Conservation (phyloP, 164 flowering plant genomes). For the Santalum album region DNA sequence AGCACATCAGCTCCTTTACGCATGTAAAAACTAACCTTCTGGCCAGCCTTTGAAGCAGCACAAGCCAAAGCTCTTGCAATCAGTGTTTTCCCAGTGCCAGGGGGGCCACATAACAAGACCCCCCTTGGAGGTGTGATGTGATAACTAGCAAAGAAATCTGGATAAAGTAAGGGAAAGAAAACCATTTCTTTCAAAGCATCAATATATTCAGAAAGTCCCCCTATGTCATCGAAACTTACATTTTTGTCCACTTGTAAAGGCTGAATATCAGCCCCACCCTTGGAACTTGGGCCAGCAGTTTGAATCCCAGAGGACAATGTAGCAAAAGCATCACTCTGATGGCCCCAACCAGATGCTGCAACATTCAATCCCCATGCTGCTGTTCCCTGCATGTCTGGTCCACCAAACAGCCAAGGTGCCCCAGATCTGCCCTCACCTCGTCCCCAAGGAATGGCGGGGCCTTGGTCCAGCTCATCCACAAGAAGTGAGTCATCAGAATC, state of each 20-base stretch:
- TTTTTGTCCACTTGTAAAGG: constrained; percentile 93
- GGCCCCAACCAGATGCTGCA: constrained; percentile 99
- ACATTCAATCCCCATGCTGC: constrained; percentile 82
- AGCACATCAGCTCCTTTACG: constrained; percentile 99
- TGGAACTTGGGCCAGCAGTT: constrained; percentile 99
- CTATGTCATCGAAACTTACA: constrained; percentile 93
- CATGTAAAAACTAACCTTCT: constrained; percentile 99
- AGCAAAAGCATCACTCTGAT: constrained; percentile 73
- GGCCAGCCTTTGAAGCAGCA: constrained; percentile 99
- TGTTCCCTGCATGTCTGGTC: constrained; percentile 81
- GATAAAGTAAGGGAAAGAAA: constrained; percentile 90
- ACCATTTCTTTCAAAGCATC: constrained; percentile 99
- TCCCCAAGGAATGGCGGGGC: constrained; percentile 83
- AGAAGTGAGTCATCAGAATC: constrained; percentile 99
- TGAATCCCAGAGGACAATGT: constrained; percentile 67
- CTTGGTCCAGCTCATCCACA: constrained; percentile 98
- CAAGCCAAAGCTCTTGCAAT: constrained; percentile 98
- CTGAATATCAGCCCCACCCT: constrained; percentile 99
- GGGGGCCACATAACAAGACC: constrained; percentile 96
- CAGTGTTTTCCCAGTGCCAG: constrained; percentile 97
- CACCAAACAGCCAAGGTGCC: constrained; percentile 91
- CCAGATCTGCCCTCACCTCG: constrained; percentile 85
- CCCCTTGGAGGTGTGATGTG: constrained; percentile 98
- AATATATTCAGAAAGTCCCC: constrained; percentile 91
- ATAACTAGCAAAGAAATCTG: constrained; percentile 93